These are phyloP conservation scores for Pseudevernia furfuracea DNA, from an alignment of 495 filamentous ascomycete species.

Conservation along the genomic window DNA sequence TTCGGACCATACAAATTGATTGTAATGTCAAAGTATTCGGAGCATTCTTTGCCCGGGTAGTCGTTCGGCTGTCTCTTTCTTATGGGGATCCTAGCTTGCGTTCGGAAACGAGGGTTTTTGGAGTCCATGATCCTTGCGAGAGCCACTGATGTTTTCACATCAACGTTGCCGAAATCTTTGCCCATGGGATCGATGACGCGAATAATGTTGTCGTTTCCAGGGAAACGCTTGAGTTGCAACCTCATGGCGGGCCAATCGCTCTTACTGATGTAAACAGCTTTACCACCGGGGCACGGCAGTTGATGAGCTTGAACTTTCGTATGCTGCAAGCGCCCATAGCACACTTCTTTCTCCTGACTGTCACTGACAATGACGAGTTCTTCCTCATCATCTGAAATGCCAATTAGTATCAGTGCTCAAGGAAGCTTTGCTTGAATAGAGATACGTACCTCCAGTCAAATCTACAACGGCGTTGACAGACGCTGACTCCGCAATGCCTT, in stretches of 20 bases:
- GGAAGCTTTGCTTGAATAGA: slow-evolving; percentile 6
- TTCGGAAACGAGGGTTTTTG: slow-evolving; percentile 49
- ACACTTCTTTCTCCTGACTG: slow-evolving; percentile 57
- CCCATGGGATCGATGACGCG: slow-evolving; percentile 62
- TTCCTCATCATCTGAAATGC: slow-evolving; percentile 36
- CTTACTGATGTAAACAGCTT: slow-evolving; percentile 37
- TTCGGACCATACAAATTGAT: slow-evolving; percentile 76
- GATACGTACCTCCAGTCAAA: slow-evolving; percentile 48
- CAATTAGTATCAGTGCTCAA: background rate
- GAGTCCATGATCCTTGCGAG: slow-evolving; percentile 66
- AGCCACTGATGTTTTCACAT: slow-evolving; percentile 56
- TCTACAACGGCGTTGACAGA: slow-evolving; percentile 47
- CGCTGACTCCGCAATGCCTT: slow-evolving; percentile 37
- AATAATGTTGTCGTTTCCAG: slow-evolving; percentile 52
- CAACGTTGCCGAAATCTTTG: slow-evolving; percentile 65
- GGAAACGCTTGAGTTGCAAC: slow-evolving; percentile 51
- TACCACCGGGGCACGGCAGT: slow-evolving; percentile 58
- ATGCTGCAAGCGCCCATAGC: slow-evolving; percentile 71
- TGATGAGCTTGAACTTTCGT: slow-evolving; percentile 58
- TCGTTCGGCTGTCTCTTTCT: slow-evolving; percentile 52
- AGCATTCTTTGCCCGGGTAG: slow-evolving; percentile 45
- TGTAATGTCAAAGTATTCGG: slow-evolving; percentile 47
- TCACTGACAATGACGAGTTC: slow-evolving; percentile 42
- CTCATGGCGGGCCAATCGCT: slow-evolving; percentile 66
- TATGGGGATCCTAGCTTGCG: slow-evolving; percentile 57